Base-by-base conservation (phyloP, 305 asterid species). In the Ajuga reptans region DNA sequence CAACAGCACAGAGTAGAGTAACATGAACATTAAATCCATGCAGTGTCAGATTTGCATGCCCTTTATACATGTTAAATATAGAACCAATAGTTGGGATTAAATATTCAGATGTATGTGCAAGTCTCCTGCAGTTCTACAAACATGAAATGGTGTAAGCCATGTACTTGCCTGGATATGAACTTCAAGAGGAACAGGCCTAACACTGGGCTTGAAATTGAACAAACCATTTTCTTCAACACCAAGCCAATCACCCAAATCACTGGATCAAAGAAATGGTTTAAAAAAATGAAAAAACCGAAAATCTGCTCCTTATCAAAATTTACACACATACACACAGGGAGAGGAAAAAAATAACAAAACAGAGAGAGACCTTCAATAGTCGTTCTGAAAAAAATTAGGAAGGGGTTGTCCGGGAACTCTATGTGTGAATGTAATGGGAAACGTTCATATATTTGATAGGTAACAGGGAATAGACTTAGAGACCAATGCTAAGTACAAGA, bases 171-270 rank as follows among this genome's bases (percentile, higher is more conserved):
- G 99, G 79, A 93, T 93, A 83, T 91, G 99, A 80, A 93, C 99
- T 87, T 93, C 99, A 66, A 93, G 99, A 58, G 99, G 97, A 75
- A 93, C 99, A 57, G 99, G 99, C 86, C 99, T 85, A 72, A 93
- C 99, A 82, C 99, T 93, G 43, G 99, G 99, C 87, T 93, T 93
- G 84, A 89, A 93, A 82, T 93, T 93, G 85, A 91, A 93, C 63
- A 93, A 85, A 62, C 99, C 99, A 76, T 47, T 82, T 81, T 93
- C 97, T 73, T 88, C 95, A 52, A 91, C 97, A 72, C 99, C 99
- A 81, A 93, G 81, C 99, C 99, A 93, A 79, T 91, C 96, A 76
- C 84, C 99, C 86, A 93, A 89, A 80, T 93, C 92, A 78, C 99
- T 93, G 84, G 61, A 81, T 52, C 45, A 69, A 7, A 11, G 45